These are phyloP conservation scores for Zychaea mexicana DNA, from an alignment of 371 early-diverging fungal genomes.

Conservation along the genomic window DNA sequence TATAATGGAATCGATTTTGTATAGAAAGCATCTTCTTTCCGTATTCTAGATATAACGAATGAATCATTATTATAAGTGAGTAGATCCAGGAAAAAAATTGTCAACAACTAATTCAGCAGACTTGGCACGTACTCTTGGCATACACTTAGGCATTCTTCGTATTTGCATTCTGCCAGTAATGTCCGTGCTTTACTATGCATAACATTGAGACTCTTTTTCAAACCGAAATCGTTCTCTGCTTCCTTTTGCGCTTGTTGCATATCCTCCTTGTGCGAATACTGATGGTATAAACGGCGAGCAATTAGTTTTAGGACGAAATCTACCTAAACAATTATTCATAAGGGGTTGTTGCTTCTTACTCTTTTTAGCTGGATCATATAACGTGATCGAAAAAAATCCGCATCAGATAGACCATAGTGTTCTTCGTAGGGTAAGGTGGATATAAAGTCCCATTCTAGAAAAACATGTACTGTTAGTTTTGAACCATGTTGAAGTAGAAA, in stretches of 20 bases:
- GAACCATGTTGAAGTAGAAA: too few relatives aligned
- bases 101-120: not conserved
- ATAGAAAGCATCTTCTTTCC: constrained; percentile 60
- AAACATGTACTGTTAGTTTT: not conserved
- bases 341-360: too few relatives aligned
- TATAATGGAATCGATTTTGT: constrained; percentile 60
- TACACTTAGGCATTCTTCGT: constrained; percentile 56
- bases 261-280: constrained; percentile 45
- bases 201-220: constrained; percentile 60
- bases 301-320: too few relatives aligned
- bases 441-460: constrained; percentile 62
- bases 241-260: constrained; percentile 41
- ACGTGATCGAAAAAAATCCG: constrained; percentile 58
- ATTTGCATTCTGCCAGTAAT: constrained; percentile 54
- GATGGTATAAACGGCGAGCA: too few relatives aligned
- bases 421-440: constrained; percentile 54
- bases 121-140: constrained; percentile 58
- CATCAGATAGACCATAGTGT: constrained; percentile 59
- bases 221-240: constrained; percentile 46
- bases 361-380: constrained; percentile 63
- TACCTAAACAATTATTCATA: too few relatives aligned
- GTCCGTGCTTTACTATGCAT: constrained; percentile 63
- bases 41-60: constrained; percentile 50
- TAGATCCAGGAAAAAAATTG: not conserved
- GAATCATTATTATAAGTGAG: not conserved